Evolutionary conservation across 129 eudicot species (phyloP).

Genomic region (Deinandra increscens): DNA sequence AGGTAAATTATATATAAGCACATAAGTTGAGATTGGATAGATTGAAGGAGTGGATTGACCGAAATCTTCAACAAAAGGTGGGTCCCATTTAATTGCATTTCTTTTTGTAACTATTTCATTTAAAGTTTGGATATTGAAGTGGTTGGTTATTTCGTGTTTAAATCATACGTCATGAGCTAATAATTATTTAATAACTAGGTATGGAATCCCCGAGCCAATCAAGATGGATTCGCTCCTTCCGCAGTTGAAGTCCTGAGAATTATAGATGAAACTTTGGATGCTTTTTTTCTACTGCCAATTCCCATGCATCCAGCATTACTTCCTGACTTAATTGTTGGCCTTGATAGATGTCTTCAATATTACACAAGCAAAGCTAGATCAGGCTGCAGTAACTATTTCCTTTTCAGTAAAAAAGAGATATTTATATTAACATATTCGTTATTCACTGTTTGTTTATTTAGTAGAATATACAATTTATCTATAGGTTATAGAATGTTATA

Average conservation of each 20-base stretch:
- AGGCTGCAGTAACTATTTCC: constrained; percentile 71
- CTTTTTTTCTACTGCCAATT: constrained; percentile 90
- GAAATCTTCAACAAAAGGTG: constrained; percentile 96
- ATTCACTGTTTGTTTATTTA: constrained; percentile 5
- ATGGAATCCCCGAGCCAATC: constrained; percentile 87
- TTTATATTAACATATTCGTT: not conserved
- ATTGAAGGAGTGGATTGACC: constrained; percentile 77
- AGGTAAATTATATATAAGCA: too few species aligned
- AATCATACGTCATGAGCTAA: not conserved
- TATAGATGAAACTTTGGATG: constrained; percentile 87
- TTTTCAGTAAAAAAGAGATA: not conserved
- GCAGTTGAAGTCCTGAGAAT: constrained; percentile 79
- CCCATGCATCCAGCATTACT: constrained; percentile 90
- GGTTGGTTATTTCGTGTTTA: not conserved
- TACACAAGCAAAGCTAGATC: constrained; percentile 76
- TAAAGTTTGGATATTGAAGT: not conserved
- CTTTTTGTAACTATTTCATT: not conserved
- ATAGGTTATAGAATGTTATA: too few species aligned
- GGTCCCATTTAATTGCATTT: not conserved
- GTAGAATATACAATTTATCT: too few species aligned
- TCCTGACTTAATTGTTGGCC: constrained; percentile 88
- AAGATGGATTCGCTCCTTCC: constrained; percentile 88
- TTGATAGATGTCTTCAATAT: constrained; percentile 87
- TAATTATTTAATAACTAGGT: constrained; percentile 38
- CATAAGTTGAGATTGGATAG: constrained; percentile 78